These are phyloP conservation scores for Bimuria novae-zelandiae DNA, from an alignment of 2,329 filamentous ascomycete species.

Conservation along the genomic window DNA sequence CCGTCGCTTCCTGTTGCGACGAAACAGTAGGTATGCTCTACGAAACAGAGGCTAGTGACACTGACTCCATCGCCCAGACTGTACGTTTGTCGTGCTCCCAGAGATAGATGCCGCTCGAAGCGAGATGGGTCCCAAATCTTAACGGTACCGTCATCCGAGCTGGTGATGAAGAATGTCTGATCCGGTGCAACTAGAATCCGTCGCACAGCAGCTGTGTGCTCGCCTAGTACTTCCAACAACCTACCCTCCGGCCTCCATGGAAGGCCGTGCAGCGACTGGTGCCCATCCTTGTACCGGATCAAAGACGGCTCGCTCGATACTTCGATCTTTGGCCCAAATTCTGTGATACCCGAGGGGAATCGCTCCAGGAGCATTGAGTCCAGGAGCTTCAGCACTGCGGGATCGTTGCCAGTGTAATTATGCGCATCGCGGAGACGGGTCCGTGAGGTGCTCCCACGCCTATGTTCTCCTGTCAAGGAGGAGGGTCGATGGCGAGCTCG, in stretches of 20 bases:
- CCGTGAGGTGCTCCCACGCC: constrained; percentile 37
- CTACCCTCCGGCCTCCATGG: constrained; percentile 84
- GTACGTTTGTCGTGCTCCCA: constrained; percentile 85
- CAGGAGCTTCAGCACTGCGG: constrained; percentile 65
- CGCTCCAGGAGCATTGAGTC: constrained; percentile 80
- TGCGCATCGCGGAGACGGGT: constrained; percentile 68
- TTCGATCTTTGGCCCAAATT: constrained; percentile 79
- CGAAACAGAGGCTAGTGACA: constrained; percentile 83
- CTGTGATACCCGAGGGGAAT: constrained; percentile 63
- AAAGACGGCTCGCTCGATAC: constrained; percentile 62
- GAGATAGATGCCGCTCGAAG: constrained; percentile 87
- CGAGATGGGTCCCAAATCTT: constrained; percentile 92
- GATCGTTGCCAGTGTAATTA: constrained; percentile 80
- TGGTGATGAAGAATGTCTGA: constrained; percentile 92
- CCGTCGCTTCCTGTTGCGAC: constrained; percentile 89
- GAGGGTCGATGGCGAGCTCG: constrained; percentile 34
- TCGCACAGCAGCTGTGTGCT: constrained; percentile 83
- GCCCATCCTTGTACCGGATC: constrained; percentile 60
- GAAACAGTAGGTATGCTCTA: constrained; percentile 93
- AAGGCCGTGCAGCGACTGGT: constrained; percentile 54
- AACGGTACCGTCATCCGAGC: constrained; percentile 85
- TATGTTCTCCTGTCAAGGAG: constrained; percentile 38
- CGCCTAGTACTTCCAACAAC: constrained; percentile 84
- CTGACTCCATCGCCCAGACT: constrained; percentile 71
- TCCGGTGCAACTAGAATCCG: constrained; percentile 83